Base-by-base conservation (phyloP, 2,329 filamentous ascomycete genomes). In the Phaeomoniella chlamydospora region DNA sequence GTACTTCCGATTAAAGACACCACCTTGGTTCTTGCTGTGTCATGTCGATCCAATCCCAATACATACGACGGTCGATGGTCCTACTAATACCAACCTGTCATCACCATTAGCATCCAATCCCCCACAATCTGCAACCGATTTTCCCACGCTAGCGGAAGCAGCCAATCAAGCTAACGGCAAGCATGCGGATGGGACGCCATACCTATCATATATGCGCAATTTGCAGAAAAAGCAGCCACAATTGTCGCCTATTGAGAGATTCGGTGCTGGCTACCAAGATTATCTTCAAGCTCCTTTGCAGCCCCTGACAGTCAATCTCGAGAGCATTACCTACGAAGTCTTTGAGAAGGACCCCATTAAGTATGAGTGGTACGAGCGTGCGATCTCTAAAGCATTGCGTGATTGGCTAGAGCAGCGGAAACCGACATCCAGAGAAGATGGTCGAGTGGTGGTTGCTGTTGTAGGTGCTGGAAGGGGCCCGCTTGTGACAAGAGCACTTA, bases 341-440 rank as follows among this genome's bases (percentile, higher is more conserved):
- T 98, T 98, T 50, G 90, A 98, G 56, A 92, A 92, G 46, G 92
- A 98, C 44, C 90, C 90, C 0, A 82, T 98, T 59, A 98, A 98
- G 59, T 98, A 98, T 54, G 77, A 86, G 44, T 92, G 88, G 68
- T 98, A 98, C 53, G 86, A 96, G 55, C 68, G 71, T 32, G 90
- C 90, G 11, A 80, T 92, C 38, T 73, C 74, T 3, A 74, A 82
- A 44, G 88, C 90, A 1, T 66, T 98, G 42, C 68, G 63, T 10
- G 87, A 96, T 50, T 92, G 90, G 79, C 69, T 69, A 39, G 61
- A 67, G 26, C 68, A 83, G 39, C 66, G 72, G 18, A 86, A 84
- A 51, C 77, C 85, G 1, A 83, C 78, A 0, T 85, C 80, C 3
- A 79, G 79, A 10, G 67, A 71, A 6, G 69, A 74, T 33, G 79